A percentile compares a stretch with the other conserved stretches of the same genome.
Evolutionary conservation across 176 grass and related monocot species (phyloP).

Genomic region (Oryza rufipogon): DNA sequence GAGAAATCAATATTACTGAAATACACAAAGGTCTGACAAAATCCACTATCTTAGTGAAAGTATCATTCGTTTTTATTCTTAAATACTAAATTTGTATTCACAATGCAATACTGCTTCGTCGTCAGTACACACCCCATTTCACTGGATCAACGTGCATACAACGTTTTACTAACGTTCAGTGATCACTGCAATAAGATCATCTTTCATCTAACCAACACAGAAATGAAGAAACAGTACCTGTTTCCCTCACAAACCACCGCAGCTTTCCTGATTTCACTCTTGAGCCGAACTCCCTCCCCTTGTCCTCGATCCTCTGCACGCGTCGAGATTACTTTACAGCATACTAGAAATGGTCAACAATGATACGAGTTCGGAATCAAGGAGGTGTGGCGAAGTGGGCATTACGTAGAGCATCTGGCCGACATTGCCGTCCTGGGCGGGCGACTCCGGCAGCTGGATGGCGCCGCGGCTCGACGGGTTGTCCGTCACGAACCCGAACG

Average conservation of each 20-base stretch:
- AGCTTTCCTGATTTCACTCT: constrained; percentile 81
- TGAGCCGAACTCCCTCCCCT: constrained; percentile 77
- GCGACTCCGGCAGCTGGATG: constrained; percentile 79
- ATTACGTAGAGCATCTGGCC: constrained; percentile 97
- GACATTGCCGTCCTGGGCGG: constrained; percentile 92
- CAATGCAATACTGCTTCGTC: neutral
- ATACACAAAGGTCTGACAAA: neutral
- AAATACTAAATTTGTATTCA: neutral
- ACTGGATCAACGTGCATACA: neutral
- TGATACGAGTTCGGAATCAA: neutral
- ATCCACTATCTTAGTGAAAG: neutral
- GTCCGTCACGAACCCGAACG: constrained; percentile 92
- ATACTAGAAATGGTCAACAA: neutral
- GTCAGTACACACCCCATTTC: neutral
- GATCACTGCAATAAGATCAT: neutral
- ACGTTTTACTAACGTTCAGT: neutral
- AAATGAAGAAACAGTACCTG: constrained; percentile 56
- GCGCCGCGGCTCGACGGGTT: constrained; percentile 82
- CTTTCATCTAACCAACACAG: neutral
- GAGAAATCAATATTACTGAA: neutral
- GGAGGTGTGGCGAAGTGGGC: neutral
- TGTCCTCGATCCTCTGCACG: constrained; percentile 84
- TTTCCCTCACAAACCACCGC: constrained; percentile 90
- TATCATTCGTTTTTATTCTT: neutral
- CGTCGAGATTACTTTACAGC: neutral